A percentile compares a stretch with the other conserved stretches of the same genome.
phyloP scores from a whole-genome alignment of 257 asterid genomes.

The Scutellaria barbata region DNA sequence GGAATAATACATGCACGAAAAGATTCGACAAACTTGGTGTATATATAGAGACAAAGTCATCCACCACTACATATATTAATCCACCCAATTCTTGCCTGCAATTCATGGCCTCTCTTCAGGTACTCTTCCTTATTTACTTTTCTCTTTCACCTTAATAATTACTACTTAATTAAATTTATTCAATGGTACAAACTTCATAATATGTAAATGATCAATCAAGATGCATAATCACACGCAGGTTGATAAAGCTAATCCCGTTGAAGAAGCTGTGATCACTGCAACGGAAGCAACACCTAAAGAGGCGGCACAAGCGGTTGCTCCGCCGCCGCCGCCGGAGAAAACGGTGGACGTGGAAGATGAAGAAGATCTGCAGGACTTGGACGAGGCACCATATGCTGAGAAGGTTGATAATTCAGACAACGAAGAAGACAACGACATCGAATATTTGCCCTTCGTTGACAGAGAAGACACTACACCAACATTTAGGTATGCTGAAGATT shows the following conservation, averaged over 20 bases:
- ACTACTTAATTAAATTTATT: too few species aligned
- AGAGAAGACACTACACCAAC: constrained; percentile 10
- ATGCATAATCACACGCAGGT: constrained; percentile 15
- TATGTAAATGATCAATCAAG: too few species aligned
- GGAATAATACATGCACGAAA: constrained; percentile 28
- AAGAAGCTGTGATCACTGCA: constrained; percentile 35
- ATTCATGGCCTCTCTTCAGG: constrained; percentile 45
- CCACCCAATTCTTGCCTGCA: background rate
- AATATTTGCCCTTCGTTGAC: constrained; percentile 31
- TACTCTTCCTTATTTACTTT: background rate
- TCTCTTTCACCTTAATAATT: too few species aligned
- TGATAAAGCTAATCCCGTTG: constrained; percentile 31
- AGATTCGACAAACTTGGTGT: constrained; percentile 19
- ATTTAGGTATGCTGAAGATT: too few species aligned
- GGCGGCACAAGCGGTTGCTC: constrained; percentile 26
- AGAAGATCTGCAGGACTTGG: constrained; percentile 30
- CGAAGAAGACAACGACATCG: constrained; percentile 29
- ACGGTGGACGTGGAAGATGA: constrained; percentile 34
- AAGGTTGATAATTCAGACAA: constrained; percentile 31
- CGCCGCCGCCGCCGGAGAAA: constrained; percentile 11
- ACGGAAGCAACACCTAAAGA: constrained; percentile 29
- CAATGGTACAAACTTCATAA: too few species aligned
- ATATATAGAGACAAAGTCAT: constrained; percentile 21
- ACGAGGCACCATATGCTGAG: constrained; percentile 33
- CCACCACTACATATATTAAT: too few species aligned